Evolutionary conservation across 140 eudicot species (phyloP).

Genomic region (Stevia rebaudiana): DNA sequence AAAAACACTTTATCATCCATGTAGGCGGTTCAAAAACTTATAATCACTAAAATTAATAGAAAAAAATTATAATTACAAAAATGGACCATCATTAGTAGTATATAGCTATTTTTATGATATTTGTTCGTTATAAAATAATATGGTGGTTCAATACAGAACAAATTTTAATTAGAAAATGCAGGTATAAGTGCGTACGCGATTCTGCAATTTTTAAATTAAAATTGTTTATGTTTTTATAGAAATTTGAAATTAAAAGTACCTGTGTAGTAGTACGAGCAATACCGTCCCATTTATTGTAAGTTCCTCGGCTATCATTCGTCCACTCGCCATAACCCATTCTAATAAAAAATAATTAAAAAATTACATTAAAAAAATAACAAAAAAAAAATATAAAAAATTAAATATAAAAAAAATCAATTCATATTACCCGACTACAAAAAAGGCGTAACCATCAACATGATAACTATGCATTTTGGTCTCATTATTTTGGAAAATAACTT

Average conservation of each 20-base stretch:
- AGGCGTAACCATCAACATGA: conserved; percentile 77
- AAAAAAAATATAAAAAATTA: background rate
- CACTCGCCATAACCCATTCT: conserved; percentile 97
- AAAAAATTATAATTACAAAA: background rate
- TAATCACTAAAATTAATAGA: background rate
- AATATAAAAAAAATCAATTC: background rate
- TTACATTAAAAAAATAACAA: background rate
- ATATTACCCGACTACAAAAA: conserved; percentile 89
- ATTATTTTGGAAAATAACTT: conserved; percentile 78
- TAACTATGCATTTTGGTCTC: conserved; percentile 86
- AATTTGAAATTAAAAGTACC: conserved; percentile 28
- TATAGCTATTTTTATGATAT: background rate
- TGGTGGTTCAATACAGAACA: background rate
- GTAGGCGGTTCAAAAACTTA: background rate
- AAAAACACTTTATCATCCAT: background rate
- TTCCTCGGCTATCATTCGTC: conserved; percentile 87
- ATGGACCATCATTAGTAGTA: background rate
- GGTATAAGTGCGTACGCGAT: background rate
- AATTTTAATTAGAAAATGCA: background rate
- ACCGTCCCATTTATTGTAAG: conserved; percentile 98
- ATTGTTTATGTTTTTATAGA: too few species aligned
- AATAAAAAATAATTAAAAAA: conserved; percentile 5
- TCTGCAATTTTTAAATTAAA: too few species aligned
- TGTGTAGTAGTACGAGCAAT: conserved; percentile 88
- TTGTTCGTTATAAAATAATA: background rate